These are phyloP conservation scores for Lactarius sp. DNA, from an alignment of 768 basidiomycete species.

Conservation along the genomic window DNA sequence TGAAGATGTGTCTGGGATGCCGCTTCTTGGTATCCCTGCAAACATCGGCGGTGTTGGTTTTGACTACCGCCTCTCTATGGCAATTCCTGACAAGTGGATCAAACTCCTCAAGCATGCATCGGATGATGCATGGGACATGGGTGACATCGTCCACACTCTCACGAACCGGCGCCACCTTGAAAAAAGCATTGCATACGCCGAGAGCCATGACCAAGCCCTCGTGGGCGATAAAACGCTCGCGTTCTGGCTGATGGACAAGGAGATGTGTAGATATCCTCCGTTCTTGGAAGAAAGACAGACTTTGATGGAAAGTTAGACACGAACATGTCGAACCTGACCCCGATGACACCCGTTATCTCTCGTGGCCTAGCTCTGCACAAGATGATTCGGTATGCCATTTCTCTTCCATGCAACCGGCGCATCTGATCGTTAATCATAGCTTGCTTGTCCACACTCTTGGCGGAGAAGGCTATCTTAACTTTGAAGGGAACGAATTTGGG, in stretches of 20 bases:
- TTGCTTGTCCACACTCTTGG: conserved; percentile 88
- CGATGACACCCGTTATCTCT: conserved; percentile 78
- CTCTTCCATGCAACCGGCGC: neutral
- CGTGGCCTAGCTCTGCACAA: conserved; percentile 93
- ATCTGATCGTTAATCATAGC: conserved; percentile 37
- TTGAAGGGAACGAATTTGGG: conserved; percentile 97
- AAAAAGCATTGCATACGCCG: conserved; percentile 88
- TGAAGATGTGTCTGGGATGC: conserved; percentile 99
- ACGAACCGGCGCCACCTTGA: conserved; percentile 87
- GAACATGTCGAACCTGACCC: conserved; percentile 85
- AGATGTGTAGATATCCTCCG: conserved; percentile 76
- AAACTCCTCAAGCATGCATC: conserved; percentile 90
- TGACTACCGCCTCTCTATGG: conserved; percentile 98
- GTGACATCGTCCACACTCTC: conserved; percentile 81
- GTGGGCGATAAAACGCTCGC: conserved; percentile 99
- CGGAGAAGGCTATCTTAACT: conserved; percentile 97
- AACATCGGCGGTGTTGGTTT: conserved; percentile 88
- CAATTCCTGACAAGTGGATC: conserved; percentile 99
- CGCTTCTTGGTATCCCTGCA: conserved; percentile 79
- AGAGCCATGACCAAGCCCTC: conserved; percentile 96
- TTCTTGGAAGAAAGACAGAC: neutral
- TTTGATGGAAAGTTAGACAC: conserved; percentile 53
- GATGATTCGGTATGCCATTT: conserved; percentile 75
- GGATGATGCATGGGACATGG: conserved; percentile 87
- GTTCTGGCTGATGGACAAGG: conserved; percentile 99